These are phyloP conservation scores for Scutellaria galericulata DNA, from an alignment of 257 asterid species.

Conservation along the genomic window DNA sequence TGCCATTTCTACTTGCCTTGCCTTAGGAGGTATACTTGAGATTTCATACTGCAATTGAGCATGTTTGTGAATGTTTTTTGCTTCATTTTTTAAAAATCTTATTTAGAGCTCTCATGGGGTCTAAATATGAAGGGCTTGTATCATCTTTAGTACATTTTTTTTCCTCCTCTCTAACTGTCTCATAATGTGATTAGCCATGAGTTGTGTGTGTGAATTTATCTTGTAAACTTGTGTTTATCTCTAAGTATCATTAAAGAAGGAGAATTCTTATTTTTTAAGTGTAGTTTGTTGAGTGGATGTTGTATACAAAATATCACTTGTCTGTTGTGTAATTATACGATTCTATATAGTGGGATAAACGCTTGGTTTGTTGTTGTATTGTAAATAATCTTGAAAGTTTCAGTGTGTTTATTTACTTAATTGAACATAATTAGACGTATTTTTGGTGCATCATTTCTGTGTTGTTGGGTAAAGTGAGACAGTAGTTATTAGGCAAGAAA, in stretches of 20 bases:
- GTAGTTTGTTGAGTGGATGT: constrained; percentile 2
- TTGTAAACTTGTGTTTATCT: constrained; percentile 30
- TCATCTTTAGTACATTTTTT: constrained; percentile 39
- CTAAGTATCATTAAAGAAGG: constrained; percentile 7
- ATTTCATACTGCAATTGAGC: constrained; percentile 41
- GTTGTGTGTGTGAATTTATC: constrained; percentile 36
- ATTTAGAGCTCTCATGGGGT: constrained; percentile 31
- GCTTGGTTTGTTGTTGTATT: not conserved
- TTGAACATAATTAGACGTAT: constrained; percentile 3
- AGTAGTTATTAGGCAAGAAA: constrained; percentile 3
- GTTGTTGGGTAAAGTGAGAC: not conserved
- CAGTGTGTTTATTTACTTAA: not conserved
- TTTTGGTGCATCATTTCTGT: not conserved
- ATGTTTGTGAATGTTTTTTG: constrained; percentile 47
- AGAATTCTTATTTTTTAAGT: constrained; percentile 17
- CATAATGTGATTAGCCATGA: constrained; percentile 45
- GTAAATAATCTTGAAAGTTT: too few species aligned
- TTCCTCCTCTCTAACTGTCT: constrained; percentile 30
- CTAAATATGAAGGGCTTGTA: constrained; percentile 47
- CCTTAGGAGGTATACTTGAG: constrained; percentile 46
- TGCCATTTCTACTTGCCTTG: constrained; percentile 23
- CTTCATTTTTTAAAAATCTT: constrained; percentile 30
- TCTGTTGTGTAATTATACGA: too few species aligned
- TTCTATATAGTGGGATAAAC: not conserved
- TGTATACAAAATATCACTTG: not conserved